Base-by-base conservation (phyloP, 176 grass and related monocot species). In the Ensete glaucum region DNA sequence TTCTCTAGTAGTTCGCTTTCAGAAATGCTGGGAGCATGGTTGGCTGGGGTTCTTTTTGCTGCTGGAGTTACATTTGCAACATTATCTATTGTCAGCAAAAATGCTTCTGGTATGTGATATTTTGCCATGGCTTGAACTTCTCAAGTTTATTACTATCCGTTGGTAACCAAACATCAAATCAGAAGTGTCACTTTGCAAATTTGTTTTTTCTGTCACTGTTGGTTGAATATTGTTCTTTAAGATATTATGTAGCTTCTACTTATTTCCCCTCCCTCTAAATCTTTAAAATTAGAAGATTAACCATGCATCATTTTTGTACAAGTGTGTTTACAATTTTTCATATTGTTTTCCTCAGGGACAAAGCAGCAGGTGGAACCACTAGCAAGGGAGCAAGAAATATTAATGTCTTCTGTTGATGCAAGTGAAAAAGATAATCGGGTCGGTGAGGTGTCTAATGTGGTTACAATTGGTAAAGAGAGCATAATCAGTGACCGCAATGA, bases 21-120 rank as follows among this genome's bases (percentile, higher is more conserved):
- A 97, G 93, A 83, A 54, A 68, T 88, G 86, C 74, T 93, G 57
- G 94, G 90, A 87, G 80, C 82, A 77, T 78, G 77, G 59, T 80
- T 98, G 66, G 94, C 88, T 66, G 90, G 88, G n/a, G 59, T 83
- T 27, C 76, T 98, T 79, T 91, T 98, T 77, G 17, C 88, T 69
- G 77, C 90, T 72, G 86, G 80, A 23, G 20, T 91, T 69, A 79
- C 90, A 67, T 93, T 93, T 27, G 87, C 90, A 11, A 75, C 77
- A 10, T 83, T 88, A 62, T 88, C 90, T 60, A 6, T 93, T 56
- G 75, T 50, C 62, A 79, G 21, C 64, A 85, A 71, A 67, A 81
- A 12, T 54, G 16, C 77, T 64, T 72, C 73, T 65, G 87, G 89
- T 89, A 92, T 50, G 54, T 54, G 71, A 71, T 54, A 56, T 17